These are phyloP conservation scores for Hypoxylon fragiforme DNA, from an alignment of 495 filamentous ascomycete genomes.

Conservation along the genomic window DNA sequence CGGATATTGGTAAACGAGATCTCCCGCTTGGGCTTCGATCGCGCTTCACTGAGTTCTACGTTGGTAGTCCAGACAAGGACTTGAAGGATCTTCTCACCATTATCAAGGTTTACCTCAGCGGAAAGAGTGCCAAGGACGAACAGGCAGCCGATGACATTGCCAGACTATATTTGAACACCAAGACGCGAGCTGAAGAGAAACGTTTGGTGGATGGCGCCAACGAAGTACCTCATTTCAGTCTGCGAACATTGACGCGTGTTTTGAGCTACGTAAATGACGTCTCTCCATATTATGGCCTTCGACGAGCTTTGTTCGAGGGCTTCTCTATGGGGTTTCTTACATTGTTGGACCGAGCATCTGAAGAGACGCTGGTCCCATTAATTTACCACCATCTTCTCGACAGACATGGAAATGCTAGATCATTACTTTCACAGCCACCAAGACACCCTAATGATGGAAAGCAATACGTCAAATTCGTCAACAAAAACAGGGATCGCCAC, in stretches of 20 bases:
- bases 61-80: constrained; percentile 83
- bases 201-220: constrained; percentile 89
- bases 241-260: constrained; percentile 90
- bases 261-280: constrained; percentile 85
- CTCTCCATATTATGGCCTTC: constrained; percentile 80
- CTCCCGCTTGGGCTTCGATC: constrained; percentile 81
- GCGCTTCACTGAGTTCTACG: constrained; percentile 92
- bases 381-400: constrained; percentile 81
- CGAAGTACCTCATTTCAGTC: constrained; percentile 92
- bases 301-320: constrained; percentile 87
- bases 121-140: constrained; percentile 64
- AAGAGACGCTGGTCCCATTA: constrained; percentile 72
- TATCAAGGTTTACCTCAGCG: constrained; percentile 81
- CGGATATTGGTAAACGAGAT: constrained; percentile 94
- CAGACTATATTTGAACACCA: constrained; percentile 81
- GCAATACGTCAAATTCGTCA: constrained; percentile 77
- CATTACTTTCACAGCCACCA: constrained; percentile 73
- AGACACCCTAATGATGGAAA: constrained; percentile 72
- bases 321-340: constrained; percentile 99
- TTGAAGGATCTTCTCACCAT: constrained; percentile 80
- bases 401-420: constrained; percentile 63
- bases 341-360: constrained; percentile 75
- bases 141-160: constrained; percentile 75
- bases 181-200: constrained; percentile 77
- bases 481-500: constrained; percentile 63